A percentile compares a stretch with the other conserved stretches of the same genome.
Evolutionary conservation across 768 basidiomycete genomes (phyloP).

Genomic region (Chiua virens): DNA sequence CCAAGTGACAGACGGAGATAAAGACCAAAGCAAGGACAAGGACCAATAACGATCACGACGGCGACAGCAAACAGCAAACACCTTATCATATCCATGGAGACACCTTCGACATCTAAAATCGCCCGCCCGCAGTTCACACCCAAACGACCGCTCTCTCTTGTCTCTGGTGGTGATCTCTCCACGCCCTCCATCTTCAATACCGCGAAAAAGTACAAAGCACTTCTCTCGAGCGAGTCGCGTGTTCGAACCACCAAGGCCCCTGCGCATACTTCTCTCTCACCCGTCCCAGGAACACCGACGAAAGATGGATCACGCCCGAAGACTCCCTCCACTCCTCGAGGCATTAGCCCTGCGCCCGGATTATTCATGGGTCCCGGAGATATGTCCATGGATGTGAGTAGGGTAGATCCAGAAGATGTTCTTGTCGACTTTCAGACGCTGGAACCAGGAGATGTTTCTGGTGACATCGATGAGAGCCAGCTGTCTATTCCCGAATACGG

Average conservation of each 20-base stretch:
- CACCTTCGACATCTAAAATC: slow-evolving; percentile 36
- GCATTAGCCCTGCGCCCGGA: slow-evolving; percentile 44
- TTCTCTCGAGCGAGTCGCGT: slow-evolving; percentile 49
- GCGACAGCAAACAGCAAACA: slow-evolving; percentile 3
- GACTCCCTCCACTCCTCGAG: slow-evolving; percentile 55
- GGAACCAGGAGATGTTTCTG: slow-evolving; percentile 67
- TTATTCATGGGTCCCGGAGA: slow-evolving; percentile 53
- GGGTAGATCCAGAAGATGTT: slow-evolving; percentile 72
- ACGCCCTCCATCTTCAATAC: slow-evolving; percentile 41
- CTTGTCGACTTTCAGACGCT: slow-evolving; percentile 75
- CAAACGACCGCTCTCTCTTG: slow-evolving; percentile 46
- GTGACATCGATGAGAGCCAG: slow-evolving; percentile 61
- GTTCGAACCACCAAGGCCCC: slow-evolving; percentile 31
- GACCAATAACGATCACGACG: background rate
- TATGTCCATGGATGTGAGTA: slow-evolving; percentile 65
- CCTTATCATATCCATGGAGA: slow-evolving; percentile 5
- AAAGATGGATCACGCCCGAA: slow-evolving; percentile 45
- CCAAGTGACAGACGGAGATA: background rate
- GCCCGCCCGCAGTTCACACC: slow-evolving; percentile 54
- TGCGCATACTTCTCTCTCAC: slow-evolving; percentile 32
- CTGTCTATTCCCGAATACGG: slow-evolving; percentile 51
- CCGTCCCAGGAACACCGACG: slow-evolving; percentile 57
- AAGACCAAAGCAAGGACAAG: no score
- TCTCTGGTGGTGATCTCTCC: slow-evolving; percentile 33
- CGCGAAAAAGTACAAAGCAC: slow-evolving; percentile 68